Evolutionary conservation across 495 filamentous ascomycete species (phyloP), one percentile per base, ranked within the genome.

Genomic region (Aspergillus haitiensis): DNA sequence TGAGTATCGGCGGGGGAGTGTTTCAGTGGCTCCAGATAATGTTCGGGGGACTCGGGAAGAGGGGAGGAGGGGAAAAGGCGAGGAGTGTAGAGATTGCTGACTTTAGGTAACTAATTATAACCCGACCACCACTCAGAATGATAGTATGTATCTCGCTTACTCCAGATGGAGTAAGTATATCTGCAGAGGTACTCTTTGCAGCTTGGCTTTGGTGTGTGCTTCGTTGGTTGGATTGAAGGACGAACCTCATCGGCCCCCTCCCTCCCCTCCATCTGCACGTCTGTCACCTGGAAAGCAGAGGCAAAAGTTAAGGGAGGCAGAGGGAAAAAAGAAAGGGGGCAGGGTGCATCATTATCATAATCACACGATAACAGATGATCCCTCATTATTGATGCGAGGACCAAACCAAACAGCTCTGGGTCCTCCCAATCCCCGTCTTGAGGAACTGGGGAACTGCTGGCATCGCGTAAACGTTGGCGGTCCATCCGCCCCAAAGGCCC

Each of bases 401-500:
- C 47, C 47, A 50, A 58, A 63, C 44, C 32, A 59, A 40, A 58
- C 56, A 52, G 7, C 27, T 47, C 12, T 12, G 12, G 31, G 3
- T 7, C 7, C 32, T 34, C 31, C 48, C 48, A 51, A 51, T 51
- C 48, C 32, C 48, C 13, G 48, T 32, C 15, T 12, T 31, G 7
- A 12, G 48, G 37, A 31, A 47, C 39, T 40, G 32, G 33, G 42
- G 21, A 15, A 47, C 48, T 52, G 57, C 40, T 60, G 42, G 57
- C 61, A 51, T 60, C 59, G 54, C 15, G 49, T 36, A 52, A 59
- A 59, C 31, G 66, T 55, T 64, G 69, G 64, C 57, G 62, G 63
- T 67, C 64, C 66, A 57, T 53, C 49, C 42, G 32, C 51, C 10
- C 36, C 46, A 50, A 57, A 58, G 21, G 15, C n/a, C 64, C 68